Conservation (phyloP, 129 eudicot genomes). For the Flaveria trinervia region DNA sequence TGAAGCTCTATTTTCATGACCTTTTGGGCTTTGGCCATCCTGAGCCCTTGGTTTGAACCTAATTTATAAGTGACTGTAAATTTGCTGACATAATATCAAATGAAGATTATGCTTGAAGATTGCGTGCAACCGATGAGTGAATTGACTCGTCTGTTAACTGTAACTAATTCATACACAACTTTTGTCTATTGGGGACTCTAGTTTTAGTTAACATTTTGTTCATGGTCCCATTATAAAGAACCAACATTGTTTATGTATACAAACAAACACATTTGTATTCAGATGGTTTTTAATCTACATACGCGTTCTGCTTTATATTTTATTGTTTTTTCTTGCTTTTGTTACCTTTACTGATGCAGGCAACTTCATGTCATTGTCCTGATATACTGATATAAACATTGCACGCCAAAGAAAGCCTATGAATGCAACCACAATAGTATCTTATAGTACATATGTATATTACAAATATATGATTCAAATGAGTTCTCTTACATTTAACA, state of each 20-base stretch:
- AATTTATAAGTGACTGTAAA: slow-evolving; percentile 25
- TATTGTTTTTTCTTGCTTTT: not conserved
- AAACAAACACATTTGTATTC: not conserved
- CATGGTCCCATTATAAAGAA: slow-evolving; percentile 25
- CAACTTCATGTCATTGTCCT: no score
- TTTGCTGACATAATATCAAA: slow-evolving; percentile 24
- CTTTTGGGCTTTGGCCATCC: not conserved
- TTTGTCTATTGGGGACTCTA: slow-evolving; percentile 21
- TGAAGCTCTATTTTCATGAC: not conserved
- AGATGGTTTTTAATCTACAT: not conserved
- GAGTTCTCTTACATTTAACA: slow-evolving; percentile 19
- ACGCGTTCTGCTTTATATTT: not conserved
- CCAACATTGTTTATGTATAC: not conserved
- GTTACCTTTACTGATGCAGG: no score
- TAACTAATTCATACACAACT: slow-evolving; percentile 21
- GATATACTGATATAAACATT: no score
- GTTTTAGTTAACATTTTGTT: slow-evolving; percentile 11
- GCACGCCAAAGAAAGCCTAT: not conserved
- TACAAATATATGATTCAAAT: slow-evolving; percentile 13
- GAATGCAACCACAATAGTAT: slow-evolving; percentile 12
- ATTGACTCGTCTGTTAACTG: not conserved
- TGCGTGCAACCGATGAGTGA: not conserved
- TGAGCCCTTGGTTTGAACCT: not conserved
- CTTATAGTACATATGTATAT: slow-evolving; percentile 20
- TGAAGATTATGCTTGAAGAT: not conserved